Conservation (phyloP, 1,139 yeast genomes). For the Candida labiduridarum region DNA sequence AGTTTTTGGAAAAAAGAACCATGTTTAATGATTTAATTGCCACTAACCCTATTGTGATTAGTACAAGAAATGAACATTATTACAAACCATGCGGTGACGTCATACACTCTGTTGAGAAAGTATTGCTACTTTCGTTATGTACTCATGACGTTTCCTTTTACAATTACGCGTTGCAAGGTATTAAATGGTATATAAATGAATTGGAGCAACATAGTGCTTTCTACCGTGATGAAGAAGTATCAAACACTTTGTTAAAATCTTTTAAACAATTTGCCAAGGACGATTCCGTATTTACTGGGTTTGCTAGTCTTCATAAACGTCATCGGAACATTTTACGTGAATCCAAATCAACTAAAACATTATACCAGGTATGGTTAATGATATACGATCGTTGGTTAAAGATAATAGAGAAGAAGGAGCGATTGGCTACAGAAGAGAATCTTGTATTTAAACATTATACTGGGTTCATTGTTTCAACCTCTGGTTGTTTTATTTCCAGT, state of each 20-base stretch:
- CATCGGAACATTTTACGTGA: conserved; percentile 57
- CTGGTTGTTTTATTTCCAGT: conserved; percentile 53
- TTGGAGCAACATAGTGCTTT: conserved; percentile 14
- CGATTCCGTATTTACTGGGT: conserved; percentile 66
- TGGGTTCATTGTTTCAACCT: conserved; percentile 60
- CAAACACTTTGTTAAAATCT: conserved; percentile 42
- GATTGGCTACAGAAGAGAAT: conserved; percentile 31
- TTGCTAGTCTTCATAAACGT: conserved; percentile 75
- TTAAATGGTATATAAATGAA: conserved; percentile 50
- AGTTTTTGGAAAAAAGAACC: conserved; percentile 29
- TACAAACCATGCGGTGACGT: conserved; percentile 23
- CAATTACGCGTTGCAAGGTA: conserved; percentile 51
- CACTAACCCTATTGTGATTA: conserved; percentile 24
- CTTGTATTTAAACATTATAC: conserved; percentile 60
- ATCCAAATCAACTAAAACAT: conserved; percentile 60
- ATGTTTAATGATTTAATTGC: conserved; percentile 22
- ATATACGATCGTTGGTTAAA: conserved; percentile 59
- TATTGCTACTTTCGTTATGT: conserved; percentile 51
- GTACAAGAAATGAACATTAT: conserved; percentile 14
- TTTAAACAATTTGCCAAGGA: conserved; percentile 56
- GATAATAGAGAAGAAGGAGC: conserved; percentile 26
- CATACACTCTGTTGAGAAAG: conserved; percentile 42
- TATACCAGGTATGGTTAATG: conserved; percentile 63
- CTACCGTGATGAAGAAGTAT: conserved; percentile 11
- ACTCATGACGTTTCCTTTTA: conserved; percentile 62